Percentiles rank a stretch among this genome's conserved stretches.
These are phyloP conservation scores for Lachnum nothofagi DNA, from an alignment of 2,329 filamentous ascomycete species.

Conservation along the genomic window DNA sequence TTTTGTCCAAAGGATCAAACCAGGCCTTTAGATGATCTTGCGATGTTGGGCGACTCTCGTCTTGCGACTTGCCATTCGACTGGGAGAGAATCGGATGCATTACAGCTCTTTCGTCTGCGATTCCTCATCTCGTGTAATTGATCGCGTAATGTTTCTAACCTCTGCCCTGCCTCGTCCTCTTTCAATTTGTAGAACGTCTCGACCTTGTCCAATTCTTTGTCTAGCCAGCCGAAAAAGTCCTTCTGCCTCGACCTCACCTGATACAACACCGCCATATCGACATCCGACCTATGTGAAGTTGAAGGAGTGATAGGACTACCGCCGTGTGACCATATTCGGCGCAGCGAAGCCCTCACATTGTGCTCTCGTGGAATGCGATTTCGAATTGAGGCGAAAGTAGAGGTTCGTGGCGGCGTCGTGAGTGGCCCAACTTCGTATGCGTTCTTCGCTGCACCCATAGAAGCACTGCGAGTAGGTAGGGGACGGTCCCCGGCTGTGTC, in stretches of 20 bases:
- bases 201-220: conserved; percentile 82
- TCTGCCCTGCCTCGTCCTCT: conserved; percentile 74
- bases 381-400: conserved; percentile 24
- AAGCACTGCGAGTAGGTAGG: conserved; percentile 8
- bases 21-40: conserved; percentile 34
- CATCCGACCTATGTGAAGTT: conserved; percentile 38
- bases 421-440: conserved; percentile 41
- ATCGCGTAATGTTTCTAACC: conserved; percentile 65
- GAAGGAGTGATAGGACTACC: conserved; percentile 35
- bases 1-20: conserved; percentile 45
- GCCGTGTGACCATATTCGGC: conserved; percentile 25
- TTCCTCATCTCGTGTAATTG: conserved; percentile 94
- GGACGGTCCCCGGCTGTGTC: neutral
- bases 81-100: conserved; percentile 19
- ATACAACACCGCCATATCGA: conserved; percentile 51
- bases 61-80: conserved; percentile 16
- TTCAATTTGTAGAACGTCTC: conserved; percentile 84
- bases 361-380: conserved; percentile 13
- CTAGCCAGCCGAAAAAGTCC: conserved; percentile 85
- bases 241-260: conserved; percentile 67
- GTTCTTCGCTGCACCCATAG: conserved; percentile 23
- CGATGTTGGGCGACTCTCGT: conserved; percentile 17
- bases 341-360: conserved; percentile 22
- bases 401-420: conserved; percentile 20
- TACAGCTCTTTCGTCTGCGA: no score